A percentile compares a stretch with the other conserved stretches of the same genome.
Conservation (phyloP, 257 asterid genomes). For the Nicotiana otophora region DNA sequence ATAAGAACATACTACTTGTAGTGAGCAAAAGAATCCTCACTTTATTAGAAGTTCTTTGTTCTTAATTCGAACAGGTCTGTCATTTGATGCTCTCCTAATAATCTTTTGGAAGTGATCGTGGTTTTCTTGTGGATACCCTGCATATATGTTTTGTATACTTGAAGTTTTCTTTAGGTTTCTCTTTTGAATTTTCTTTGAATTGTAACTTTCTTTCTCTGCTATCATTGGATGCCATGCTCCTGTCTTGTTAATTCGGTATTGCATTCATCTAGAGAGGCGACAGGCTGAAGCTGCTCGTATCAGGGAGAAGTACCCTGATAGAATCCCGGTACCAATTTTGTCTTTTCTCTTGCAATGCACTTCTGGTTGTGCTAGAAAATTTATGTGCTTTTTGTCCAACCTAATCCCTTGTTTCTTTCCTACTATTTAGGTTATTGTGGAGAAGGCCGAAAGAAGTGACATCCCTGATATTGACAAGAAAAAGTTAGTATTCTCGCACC, state of each 20-base stretch:
- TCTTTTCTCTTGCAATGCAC: not conserved
- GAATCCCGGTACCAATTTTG: constrained; percentile 66
- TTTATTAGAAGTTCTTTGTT: not conserved
- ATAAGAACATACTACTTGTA: not conserved
- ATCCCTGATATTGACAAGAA: constrained; percentile 94
- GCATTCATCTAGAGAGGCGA: constrained; percentile 60
- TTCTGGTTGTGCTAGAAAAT: not conserved
- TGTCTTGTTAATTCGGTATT: not conserved
- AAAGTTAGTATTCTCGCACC: constrained; percentile 42
- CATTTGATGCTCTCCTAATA: not conserved
- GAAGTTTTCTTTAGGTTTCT: not conserved
- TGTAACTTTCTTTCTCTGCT: not conserved
- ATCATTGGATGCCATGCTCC: not conserved
- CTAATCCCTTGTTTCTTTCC: not conserved
- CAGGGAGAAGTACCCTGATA: constrained; percentile 95
- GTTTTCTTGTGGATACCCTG: not conserved
- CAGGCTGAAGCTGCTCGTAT: constrained; percentile 95
- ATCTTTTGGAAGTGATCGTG: not conserved
- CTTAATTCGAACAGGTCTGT: not conserved
- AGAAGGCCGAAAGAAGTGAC: constrained; percentile 90
- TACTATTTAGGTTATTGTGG: constrained; percentile 70
- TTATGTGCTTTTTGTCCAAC: not conserved
- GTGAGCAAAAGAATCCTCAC: not conserved
- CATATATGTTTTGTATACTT: not conserved
- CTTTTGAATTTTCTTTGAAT: not conserved